Base-by-base conservation (phyloP, 2,329 filamentous ascomycete species). In the Biscogniauxia mediterranea region DNA sequence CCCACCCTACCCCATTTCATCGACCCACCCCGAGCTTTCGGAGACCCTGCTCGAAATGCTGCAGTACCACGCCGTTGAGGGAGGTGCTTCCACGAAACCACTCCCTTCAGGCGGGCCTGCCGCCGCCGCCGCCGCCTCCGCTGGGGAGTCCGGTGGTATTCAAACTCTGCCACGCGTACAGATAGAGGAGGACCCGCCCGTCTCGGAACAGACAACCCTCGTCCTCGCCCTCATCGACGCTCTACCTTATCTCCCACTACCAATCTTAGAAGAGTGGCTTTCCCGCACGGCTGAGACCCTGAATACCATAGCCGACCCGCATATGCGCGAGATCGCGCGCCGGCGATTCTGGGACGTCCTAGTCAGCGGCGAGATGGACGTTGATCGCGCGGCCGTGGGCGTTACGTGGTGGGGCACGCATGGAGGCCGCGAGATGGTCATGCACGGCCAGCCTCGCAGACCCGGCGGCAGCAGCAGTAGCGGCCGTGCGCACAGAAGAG, bases 281-380 rank as follows among this genome's bases (percentile, higher is more conserved):
- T 86, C 89, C 1, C 77, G 91, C 20, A 82, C 88, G 19, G 92
- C 90, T 0, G 82, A 87, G 54, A 78, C 91, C 15, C 78, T 95
- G 61, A 87, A 88, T 66, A 76, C 77, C 17, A 84, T 96, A 26
- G 74, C 80, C 2, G 87, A 92, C 64, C 76, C 80, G 0, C 74
- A 70, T 3, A 85, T 93, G 79, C 82, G 87, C 52, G 83, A 87
- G 54, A 78, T 81, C 2, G 91, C 88, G 46, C 87, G 88, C 71
- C 83, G 86, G 64, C 81, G 92, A 55, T 90, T 96, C 74, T 93
- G 91, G 88, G 88, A 95, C 61, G 83, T 92, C 2, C 77, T 97
- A 9, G 88, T 88, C 50, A 88, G 84, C 68, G 92, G 92, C 3
- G 92, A 96, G 77, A 90, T 97, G 86, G 93, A 97, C 75, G 89